Evolutionary conservation across 148 eudicot species (phyloP).

Genomic region (Dysphania ambrosioides): DNA sequence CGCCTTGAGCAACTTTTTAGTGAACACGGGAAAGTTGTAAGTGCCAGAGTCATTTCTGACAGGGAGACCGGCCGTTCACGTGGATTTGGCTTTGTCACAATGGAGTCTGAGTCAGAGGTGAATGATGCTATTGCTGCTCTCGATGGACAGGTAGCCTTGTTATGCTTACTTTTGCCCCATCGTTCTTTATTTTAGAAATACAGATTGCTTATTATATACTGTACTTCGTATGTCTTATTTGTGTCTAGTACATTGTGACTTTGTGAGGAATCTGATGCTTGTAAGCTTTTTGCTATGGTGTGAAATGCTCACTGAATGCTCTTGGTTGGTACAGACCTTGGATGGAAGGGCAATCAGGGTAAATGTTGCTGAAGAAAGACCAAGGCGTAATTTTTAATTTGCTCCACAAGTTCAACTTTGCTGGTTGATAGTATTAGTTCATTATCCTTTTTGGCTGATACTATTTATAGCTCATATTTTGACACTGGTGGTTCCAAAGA

Average conservation of each 20-base stretch:
- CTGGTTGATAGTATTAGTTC: constrained; percentile 23
- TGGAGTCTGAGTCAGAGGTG: constrained; percentile 69
- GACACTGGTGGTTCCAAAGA: constrained; percentile 10
- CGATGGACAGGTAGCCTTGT: constrained; percentile 60
- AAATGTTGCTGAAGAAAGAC: constrained; percentile 62
- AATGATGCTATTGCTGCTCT: constrained; percentile 76
- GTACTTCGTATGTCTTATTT: too few relatives aligned
- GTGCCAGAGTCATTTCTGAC: constrained; percentile 68
- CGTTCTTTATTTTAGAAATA: too few relatives aligned
- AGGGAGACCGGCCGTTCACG: constrained; percentile 79
- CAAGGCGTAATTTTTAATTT: constrained; percentile 46
- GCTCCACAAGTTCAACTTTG: constrained; percentile 7
- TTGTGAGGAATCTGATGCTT: not conserved
- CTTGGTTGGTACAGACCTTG: constrained; percentile 43
- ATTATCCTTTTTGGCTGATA: constrained; percentile 18
- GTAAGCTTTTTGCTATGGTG: not conserved
- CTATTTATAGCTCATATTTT: constrained; percentile 29
- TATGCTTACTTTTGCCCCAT: too few relatives aligned
- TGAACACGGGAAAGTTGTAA: constrained; percentile 60
- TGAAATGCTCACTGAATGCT: constrained; percentile 3
- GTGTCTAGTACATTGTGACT: too few relatives aligned
- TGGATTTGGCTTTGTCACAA: constrained; percentile 83
- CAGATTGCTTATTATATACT: too few relatives aligned
- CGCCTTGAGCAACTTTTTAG: constrained; percentile 73
- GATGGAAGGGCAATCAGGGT: constrained; percentile 73